Base-by-base conservation (phyloP, 176 grass and related monocot genomes). In the Avena insularis region DNA sequence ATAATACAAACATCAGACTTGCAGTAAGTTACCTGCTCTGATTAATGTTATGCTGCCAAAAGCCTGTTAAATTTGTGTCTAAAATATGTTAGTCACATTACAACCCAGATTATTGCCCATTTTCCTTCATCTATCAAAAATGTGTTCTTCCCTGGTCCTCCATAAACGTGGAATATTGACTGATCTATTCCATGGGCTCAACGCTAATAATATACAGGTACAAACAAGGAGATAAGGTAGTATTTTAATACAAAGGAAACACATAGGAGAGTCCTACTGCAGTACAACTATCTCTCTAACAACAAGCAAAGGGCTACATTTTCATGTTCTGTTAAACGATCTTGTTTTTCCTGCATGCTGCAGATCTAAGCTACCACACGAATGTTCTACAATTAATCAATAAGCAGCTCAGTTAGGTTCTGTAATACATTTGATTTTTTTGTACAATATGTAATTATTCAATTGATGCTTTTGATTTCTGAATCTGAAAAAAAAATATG, bases 381-480 rank as follows among this genome's bases (percentile, higher is more conserved):
- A 57, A 79, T 20, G 38, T 79, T 79, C 61, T 79, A 79, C 20
- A 79, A 9, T 79, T 79, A 62, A 79, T 79, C 33, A 40, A 5
- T 45, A 45, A 23, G 35, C 57, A 27, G 20, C 77, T 25, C 20
- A 62, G 36, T 63, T 80, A 63, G 13, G 57, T 80, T 62, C 38
- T 62, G 7, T 80, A 46, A 15, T 63, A 63, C 13, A 61, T 62
- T 79, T 46, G 12, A 12, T 76, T 25, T 62, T 62, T 79, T 9
- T 80, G 38, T 80, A 47, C 20, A 25, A 46, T 79, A 61, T 57
- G 9, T 61, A 43, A 43, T 11, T 79, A 79, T 78, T 58, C 33
- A 61, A 79, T 14, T 56, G 35, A 79, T 60, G 20, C 77, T 60
- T 43, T 43, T 61, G 56, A 79, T 61, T 61, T 12, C 19, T 61